Percentiles rank a stretch among this genome's conserved stretches.
phyloP scores from a whole-genome alignment of 2,329 filamentous ascomycete species.

The Tolypocladium tropicale region DNA sequence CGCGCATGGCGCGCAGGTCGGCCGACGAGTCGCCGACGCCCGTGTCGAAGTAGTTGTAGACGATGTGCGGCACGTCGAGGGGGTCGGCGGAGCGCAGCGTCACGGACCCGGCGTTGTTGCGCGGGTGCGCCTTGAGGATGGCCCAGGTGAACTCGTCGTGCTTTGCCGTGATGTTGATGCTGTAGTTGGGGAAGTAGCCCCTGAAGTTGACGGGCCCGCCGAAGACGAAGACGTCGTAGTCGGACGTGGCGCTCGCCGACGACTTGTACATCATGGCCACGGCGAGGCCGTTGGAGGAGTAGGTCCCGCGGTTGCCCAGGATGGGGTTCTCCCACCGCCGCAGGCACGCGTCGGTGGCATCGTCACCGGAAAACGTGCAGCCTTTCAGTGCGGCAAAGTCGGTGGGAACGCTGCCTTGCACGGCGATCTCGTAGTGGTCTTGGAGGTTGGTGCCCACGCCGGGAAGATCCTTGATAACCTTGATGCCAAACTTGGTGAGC shows the following conservation, averaged over 20 bases:
- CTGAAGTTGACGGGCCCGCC: slow-evolving; percentile 16
- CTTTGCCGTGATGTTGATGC: slow-evolving; percentile 5
- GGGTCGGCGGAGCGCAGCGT: slow-evolving; percentile 50
- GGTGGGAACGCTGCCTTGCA: slow-evolving; percentile 7
- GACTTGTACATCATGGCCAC: slow-evolving; percentile 15
- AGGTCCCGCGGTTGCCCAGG: slow-evolving; percentile 8
- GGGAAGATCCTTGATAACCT: slow-evolving; percentile 43
- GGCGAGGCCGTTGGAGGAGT: slow-evolving; percentile 13
- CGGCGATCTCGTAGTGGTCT: slow-evolving; percentile 17
- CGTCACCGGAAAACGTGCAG: slow-evolving; percentile 17
- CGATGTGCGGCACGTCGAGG: slow-evolving; percentile 51
- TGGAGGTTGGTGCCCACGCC: slow-evolving; percentile 48
- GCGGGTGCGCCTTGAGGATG: slow-evolving; percentile 49
- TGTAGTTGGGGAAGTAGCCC: slow-evolving; percentile 18
- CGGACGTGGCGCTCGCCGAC: slow-evolving; percentile 12
- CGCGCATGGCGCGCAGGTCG: slow-evolving; percentile 42
- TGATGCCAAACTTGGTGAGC: slow-evolving; percentile 32
- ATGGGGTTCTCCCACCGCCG: slow-evolving; percentile 14
- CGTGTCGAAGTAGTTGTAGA: slow-evolving; percentile 49
- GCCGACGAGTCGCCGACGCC: slow-evolving; percentile 35
- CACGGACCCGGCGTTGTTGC: slow-evolving; percentile 53
- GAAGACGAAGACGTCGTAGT: slow-evolving; percentile 20
- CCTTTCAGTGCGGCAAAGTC: slow-evolving; percentile 6
- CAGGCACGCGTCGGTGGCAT: slow-evolving; percentile 21
- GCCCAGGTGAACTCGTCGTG: slow-evolving; percentile 26